These are phyloP conservation scores for Fonsecaea monophora DNA, from an alignment of 2,329 filamentous ascomycete species.

Conservation along the genomic window DNA sequence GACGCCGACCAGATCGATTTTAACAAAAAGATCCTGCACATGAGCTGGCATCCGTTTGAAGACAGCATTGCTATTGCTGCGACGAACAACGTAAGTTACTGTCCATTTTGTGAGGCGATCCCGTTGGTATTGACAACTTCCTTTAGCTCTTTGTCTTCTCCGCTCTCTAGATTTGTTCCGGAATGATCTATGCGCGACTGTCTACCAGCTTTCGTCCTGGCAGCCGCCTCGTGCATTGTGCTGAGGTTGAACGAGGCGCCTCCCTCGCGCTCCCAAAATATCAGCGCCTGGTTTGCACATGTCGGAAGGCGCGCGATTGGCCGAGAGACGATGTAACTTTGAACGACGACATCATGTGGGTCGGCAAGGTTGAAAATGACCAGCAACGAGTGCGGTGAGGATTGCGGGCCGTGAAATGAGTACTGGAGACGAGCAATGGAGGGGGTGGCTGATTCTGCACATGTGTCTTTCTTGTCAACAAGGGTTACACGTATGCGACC, in stretches of 20 bases:
- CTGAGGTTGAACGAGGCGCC: conserved; percentile 8
- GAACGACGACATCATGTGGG: conserved; percentile 9
- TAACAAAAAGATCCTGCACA: conserved; percentile 99
- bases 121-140: conserved; percentile 6
- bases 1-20: conserved; percentile 99
- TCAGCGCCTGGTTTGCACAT: conserved; percentile 8
- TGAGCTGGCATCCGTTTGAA: conserved; percentile 99
- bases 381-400: conserved; percentile 11
- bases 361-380: conserved; percentile 14
- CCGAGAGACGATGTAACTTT: conserved; percentile 2
- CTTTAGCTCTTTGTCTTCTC: conserved; percentile 77
- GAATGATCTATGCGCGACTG: conserved; percentile 10
- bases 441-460: neutral
- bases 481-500: conserved; percentile 8
- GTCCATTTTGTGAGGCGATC: neutral
- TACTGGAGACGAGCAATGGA: conserved; percentile 7
- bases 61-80: conserved; percentile 99
- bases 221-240: conserved; percentile 7
- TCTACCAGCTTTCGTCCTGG: conserved; percentile 18
- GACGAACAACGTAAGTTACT: conserved; percentile 90
- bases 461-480: conserved; percentile 1
- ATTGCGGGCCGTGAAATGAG: conserved; percentile 17
- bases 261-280: conserved; percentile 1
- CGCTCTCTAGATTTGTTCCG: conserved; percentile 61
- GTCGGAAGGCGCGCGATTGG: conserved; percentile 3